Evolutionary conservation across 331 rosid species (phyloP), one percentile per base, ranked within the genome.

Genomic region (Rosa hybrid): DNA sequence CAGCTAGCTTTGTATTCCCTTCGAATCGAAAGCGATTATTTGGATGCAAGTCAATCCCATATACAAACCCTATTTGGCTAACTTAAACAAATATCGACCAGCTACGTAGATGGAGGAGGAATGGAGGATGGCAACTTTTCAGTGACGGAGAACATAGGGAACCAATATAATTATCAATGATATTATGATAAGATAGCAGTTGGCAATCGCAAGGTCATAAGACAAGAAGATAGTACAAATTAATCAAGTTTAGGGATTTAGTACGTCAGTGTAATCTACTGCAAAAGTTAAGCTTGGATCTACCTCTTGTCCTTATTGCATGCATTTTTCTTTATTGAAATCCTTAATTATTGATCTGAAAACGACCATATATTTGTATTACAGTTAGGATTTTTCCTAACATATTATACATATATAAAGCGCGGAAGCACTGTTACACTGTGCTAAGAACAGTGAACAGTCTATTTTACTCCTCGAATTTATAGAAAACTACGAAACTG

Each of bases 21-120:
- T 17, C 0, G 1, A n/a, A n/a, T 41, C 27, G 50, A 68, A 39
- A 68, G 34, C 73, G 51, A 68, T 39, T 68, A 39, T 68, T 68
- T 68, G 51, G 73, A 30, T 68, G 30, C 73, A 68, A 42, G 73
- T 68, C 51, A 42, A 39, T 68, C 17, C 14, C 48, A 65, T 16
- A 38, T 16, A 65, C 23, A 34, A 64, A 64, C 16, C 34, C 45
- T 5, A 14, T 16, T 13, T 30, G n/a, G 70, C 30, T 14, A 30
- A 7, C 23, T 63, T 30, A 27, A 63, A 62, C 67, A 8, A 59
- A 59, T 11, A 23, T 21, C 34, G 6, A 59, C 16, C 11, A 25
- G 34, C 4, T 23, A 12, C 67, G 68, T 25, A 63, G 8, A 25
- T 23, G 18, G 4, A 21, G 34, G 38, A 62, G 68, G 68, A 60